These are phyloP conservation scores for Gautieria morchelliformis DNA, from an alignment of 768 basidiomycete species.

Conservation along the genomic window DNA sequence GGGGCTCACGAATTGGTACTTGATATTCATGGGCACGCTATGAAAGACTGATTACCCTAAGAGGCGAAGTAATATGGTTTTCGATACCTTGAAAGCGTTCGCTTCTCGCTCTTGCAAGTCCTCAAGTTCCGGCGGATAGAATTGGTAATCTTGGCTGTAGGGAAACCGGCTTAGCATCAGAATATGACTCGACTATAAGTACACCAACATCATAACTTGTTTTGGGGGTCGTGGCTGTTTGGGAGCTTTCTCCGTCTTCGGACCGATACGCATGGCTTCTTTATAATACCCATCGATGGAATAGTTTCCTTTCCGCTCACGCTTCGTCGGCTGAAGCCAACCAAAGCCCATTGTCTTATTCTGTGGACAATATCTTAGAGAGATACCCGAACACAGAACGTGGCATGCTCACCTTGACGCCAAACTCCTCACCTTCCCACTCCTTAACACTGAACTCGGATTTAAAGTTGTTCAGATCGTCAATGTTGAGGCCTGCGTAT, in stretches of 20 bases:
- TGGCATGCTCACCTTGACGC: slow-evolving; percentile 45
- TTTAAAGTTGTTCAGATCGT: slow-evolving; percentile 96
- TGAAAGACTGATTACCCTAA: background rate
- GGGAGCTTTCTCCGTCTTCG: slow-evolving; percentile 55
- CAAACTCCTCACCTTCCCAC: slow-evolving; percentile 95
- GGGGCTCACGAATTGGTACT: slow-evolving; percentile 45
- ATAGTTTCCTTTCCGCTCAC: slow-evolving; percentile 90
- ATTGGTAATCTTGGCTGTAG: slow-evolving; percentile 88
- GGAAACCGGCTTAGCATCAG: slow-evolving; percentile 1
- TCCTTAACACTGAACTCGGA: slow-evolving; percentile 84
- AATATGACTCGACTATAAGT: background rate
- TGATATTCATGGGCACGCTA: slow-evolving; percentile 7
- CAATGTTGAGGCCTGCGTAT: slow-evolving; percentile 87
- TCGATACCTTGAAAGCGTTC: slow-evolving; percentile 61
- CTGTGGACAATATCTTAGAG: slow-evolving; percentile 20
- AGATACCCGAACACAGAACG: background rate
- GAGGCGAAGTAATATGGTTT: background rate
- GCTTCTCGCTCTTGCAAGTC: slow-evolving; percentile 83
- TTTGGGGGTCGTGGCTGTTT: slow-evolving; percentile 84
- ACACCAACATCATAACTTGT: slow-evolving; percentile 68
- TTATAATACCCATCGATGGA: slow-evolving; percentile 95
- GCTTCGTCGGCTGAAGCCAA: slow-evolving; percentile 75
- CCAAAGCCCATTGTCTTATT: slow-evolving; percentile 66
- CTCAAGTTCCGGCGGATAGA: slow-evolving; percentile 75
- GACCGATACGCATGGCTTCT: slow-evolving; percentile 71